Conservation (phyloP, 208 protist species). For the Leishmania amazonensis region DNA sequence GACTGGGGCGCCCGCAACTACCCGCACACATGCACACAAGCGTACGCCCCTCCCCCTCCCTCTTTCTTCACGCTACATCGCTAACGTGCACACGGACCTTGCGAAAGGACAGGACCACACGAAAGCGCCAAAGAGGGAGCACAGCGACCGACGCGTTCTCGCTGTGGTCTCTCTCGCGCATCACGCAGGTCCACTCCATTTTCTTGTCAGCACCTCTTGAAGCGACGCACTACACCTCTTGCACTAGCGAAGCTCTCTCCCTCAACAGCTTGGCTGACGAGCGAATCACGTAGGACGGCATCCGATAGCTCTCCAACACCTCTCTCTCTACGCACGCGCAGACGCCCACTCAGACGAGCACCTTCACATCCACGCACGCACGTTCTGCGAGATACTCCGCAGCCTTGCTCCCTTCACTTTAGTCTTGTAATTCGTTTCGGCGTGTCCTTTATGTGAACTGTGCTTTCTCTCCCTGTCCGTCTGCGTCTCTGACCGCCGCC, state of each 20-base stretch:
- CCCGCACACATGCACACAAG: neutral
- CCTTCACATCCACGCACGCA: neutral
- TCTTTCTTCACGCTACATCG: neutral
- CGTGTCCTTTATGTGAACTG: too few species aligned
- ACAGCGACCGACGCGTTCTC: neutral
- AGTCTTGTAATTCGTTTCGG: neutral
- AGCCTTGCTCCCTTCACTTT: slow-evolving; percentile 17
- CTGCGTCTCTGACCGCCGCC: neutral
- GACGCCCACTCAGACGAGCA: neutral
- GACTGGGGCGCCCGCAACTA: neutral
- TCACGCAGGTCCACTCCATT: neutral
- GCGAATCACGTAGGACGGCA: neutral
- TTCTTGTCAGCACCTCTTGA: neutral
- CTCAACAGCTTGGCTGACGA: neutral
- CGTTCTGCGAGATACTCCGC: slow-evolving; percentile 5
- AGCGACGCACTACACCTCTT: neutral
- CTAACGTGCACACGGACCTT: neutral
- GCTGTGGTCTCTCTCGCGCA: neutral
- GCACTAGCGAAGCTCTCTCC: neutral
- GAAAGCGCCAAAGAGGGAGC: neutral
- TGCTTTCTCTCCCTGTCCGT: neutral
- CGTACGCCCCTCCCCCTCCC: neutral
- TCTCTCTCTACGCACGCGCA: neutral
- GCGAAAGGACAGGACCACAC: neutral
- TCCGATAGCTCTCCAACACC: neutral